phyloP scores from a whole-genome alignment of 768 basidiomycete species.

The Mycena floridula region DNA sequence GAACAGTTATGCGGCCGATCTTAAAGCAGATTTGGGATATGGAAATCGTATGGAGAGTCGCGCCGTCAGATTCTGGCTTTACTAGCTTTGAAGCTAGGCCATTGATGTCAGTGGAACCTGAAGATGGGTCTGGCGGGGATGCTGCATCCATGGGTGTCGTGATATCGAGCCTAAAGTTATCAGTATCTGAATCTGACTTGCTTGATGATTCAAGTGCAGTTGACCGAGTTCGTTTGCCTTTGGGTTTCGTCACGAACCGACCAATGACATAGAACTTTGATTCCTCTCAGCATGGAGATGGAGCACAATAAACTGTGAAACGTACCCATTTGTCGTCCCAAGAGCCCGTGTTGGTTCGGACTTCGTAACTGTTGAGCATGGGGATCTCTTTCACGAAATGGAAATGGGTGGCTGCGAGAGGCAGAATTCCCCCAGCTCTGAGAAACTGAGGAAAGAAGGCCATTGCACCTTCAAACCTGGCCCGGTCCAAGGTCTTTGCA shows the following conservation, averaged over 20 bases:
- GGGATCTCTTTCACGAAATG: slow-evolving; percentile 46
- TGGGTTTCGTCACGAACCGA: slow-evolving; percentile 37
- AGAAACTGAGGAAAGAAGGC: slow-evolving; percentile 32
- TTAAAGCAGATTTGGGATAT: slow-evolving; percentile 68
- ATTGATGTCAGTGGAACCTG: neutral
- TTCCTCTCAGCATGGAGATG: neutral
- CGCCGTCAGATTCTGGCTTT: slow-evolving; percentile 41
- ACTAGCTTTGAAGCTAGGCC: slow-evolving; percentile 4
- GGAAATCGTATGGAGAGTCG: slow-evolving; percentile 53
- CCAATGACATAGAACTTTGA: slow-evolving; percentile 37
- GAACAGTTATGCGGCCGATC: slow-evolving; percentile 63
- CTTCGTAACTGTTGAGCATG: slow-evolving; percentile 36
- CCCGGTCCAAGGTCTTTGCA: slow-evolving; percentile 34
- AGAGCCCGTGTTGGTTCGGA: slow-evolving; percentile 33
- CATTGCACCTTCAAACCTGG: slow-evolving; percentile 11
- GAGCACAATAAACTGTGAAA: neutral
- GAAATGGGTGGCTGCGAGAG: slow-evolving; percentile 44
- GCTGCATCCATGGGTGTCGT: slow-evolving; percentile 1
- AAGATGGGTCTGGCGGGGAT: neutral
- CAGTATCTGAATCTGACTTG: neutral
- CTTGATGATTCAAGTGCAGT: neutral
- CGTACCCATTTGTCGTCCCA: slow-evolving; percentile 58
- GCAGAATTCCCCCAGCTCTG: slow-evolving; percentile 36
- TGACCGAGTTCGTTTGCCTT: too few relatives aligned
- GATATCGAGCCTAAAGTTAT: neutral